Evolutionary conservation across 208 protist species (phyloP), one percentile per base, ranked within the genome.

Genomic region (Borovskyia barvae): DNA sequence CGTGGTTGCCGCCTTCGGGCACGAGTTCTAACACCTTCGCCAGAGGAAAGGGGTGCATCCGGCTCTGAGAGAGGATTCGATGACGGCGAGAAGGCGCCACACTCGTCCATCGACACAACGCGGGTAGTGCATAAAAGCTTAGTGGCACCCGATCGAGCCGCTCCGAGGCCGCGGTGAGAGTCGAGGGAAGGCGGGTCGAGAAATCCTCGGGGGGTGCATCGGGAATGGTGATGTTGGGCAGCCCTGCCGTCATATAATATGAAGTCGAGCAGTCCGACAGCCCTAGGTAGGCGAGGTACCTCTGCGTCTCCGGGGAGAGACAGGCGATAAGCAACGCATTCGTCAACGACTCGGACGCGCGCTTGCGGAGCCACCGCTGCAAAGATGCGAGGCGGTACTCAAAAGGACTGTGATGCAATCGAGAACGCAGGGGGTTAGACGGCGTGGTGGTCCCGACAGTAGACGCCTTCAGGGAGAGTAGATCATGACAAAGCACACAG

Each of bases 261-360:
- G 60, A 67, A 29, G 60, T 67, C 60, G 50, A 67, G 42, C 60
- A 67, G 51, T 67, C 60, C 9, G 60, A 37, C 1, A 67, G 15
- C 32, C 60, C 60, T 30, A 67, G 50, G 60, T 67, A 67, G 41
- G 60, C 60, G 29, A 67, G 37, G 33, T 67, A 67, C 50, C 60
- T 49, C 42, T 59, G 35, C 24, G 43, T 30, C 46, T 43, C 51
- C 14, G 46, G 29, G 0, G 60, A 67, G 29, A 67, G 25, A 30
- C 60, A 67, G 17, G 50, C 35, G 15, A 51, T 43, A 22, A 67
- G 60, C 30, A 67, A 51, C 6, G 25, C 43, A 19, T 59, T 43
- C 12, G 30, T 28, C 19, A 35, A 22, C n/a, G 60, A 59, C 36
- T 58, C 60, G 36, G 19, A 26, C 37, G 42, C 22, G 50, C 60